These are phyloP conservation scores for Volvox carteri DNA, from an alignment of 163 green algal species.

Conservation along the genomic window DNA sequence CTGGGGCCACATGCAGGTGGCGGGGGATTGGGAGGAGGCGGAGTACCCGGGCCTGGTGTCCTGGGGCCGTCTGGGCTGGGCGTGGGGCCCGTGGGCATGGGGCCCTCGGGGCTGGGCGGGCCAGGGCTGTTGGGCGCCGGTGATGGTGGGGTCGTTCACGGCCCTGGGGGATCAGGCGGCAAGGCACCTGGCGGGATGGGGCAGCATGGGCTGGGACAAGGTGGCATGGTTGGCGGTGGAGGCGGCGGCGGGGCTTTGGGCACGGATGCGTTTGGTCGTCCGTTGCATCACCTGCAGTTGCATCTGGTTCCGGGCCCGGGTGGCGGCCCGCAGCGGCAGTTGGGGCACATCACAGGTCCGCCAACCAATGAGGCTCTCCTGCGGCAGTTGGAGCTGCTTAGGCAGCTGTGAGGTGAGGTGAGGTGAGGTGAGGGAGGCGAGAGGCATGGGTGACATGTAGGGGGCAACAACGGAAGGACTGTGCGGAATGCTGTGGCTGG, in stretches of 20 bases:
- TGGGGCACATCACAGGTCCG: slow-evolving; percentile 36
- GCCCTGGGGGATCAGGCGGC: background rate
- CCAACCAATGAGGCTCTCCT: slow-evolving; percentile 42
- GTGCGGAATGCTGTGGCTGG: too few species aligned
- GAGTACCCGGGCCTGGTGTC: background rate
- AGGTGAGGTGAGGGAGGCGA: too few species aligned
- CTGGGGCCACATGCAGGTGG: background rate
- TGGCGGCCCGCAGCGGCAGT: background rate
- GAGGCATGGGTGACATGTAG: too few species aligned
- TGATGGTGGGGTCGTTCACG: background rate
- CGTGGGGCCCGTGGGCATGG: background rate
- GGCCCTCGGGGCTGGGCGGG: background rate
- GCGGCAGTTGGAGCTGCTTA: slow-evolving; percentile 47
- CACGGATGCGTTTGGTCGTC: background rate
- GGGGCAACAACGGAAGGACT: too few species aligned
- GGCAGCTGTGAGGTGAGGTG: slow-evolving; percentile 47
- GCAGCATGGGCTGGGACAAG: background rate
- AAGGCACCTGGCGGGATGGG: background rate
- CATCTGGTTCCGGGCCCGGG: background rate
- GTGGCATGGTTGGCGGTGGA: background rate
- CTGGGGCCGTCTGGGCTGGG: slow-evolving; percentile 8
- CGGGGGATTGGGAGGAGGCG: background rate
- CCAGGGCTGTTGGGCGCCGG: background rate
- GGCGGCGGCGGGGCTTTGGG: background rate
- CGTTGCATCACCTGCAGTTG: slow-evolving; percentile 4